Conservation (phyloP, 2,329 filamentous ascomycete genomes). For the Aspergillus sp. region DNA sequence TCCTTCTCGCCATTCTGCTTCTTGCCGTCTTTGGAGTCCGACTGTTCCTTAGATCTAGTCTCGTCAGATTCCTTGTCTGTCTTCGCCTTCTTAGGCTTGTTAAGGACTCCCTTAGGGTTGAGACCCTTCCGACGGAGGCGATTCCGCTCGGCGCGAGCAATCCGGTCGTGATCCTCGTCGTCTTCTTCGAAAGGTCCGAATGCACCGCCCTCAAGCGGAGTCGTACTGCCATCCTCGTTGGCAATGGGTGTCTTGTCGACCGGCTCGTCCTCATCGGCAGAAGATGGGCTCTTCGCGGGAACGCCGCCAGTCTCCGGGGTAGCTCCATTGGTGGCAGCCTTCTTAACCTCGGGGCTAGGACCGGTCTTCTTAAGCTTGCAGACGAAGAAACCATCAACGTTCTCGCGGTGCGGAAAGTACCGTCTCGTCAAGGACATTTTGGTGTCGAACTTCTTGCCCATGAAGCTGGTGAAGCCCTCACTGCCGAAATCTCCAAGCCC, state of each 20-base stretch:
- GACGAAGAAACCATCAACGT: slow-evolving; percentile 97
- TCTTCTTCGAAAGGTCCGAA: slow-evolving; percentile 71
- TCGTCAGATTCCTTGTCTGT: slow-evolving; percentile 5
- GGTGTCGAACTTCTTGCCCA: slow-evolving; percentile 84
- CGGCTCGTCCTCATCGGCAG: slow-evolving; percentile 38
- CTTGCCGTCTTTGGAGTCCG: slow-evolving; percentile 13
- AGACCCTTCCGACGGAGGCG: slow-evolving; percentile 65
- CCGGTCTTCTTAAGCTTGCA: slow-evolving; percentile 93
- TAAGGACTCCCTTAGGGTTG: slow-evolving; percentile 55
- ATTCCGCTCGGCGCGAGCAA: slow-evolving; percentile 64
- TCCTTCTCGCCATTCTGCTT: slow-evolving; percentile 10
- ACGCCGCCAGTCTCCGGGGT: slow-evolving; percentile 17
- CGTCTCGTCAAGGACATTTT: slow-evolving; percentile 73
- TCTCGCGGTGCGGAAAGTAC: slow-evolving; percentile 86
- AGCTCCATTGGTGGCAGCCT: slow-evolving; percentile 13
- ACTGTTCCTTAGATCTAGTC: slow-evolving; percentile 11
- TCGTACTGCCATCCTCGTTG: slow-evolving; percentile 27
- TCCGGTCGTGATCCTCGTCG: slow-evolving; percentile 62
- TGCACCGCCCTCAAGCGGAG: slow-evolving; percentile 38
- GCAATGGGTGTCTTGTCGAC: slow-evolving; percentile 63
- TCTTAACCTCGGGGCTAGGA: slow-evolving; percentile 49
- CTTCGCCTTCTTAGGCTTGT: slow-evolving; percentile 28
- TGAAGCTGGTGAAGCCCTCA: slow-evolving; percentile 83
- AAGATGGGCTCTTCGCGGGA: slow-evolving; percentile 13
- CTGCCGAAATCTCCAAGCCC: slow-evolving; percentile 76